A percentile compares a stretch with the other conserved stretches of the same genome.
Conservation (phyloP, 352 stramenopile genomes). For the Phytophthora boehmeriae region DNA sequence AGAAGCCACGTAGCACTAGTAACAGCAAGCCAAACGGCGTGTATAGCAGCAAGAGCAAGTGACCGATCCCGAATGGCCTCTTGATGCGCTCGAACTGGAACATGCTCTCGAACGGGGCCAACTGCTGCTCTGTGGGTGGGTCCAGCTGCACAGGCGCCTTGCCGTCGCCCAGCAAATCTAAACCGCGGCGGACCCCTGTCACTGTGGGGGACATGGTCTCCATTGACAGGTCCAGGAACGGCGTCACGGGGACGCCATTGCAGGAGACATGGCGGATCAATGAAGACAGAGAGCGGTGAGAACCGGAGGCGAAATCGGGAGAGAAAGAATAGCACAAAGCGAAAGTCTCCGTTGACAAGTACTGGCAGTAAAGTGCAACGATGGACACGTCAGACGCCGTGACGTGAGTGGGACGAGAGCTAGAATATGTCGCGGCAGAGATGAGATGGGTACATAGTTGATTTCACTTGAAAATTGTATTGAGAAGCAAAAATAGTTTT, state of each 20-base stretch:
- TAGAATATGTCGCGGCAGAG: no score
- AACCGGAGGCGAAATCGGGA: constrained; percentile 10
- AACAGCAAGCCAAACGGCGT: constrained; percentile 58
- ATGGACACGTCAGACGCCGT: no score
- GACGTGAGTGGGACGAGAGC: no score
- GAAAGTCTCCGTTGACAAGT: no score
- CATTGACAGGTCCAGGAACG: constrained; percentile 46
- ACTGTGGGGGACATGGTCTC: constrained; percentile 25
- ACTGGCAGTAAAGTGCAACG: no score
- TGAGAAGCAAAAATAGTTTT: no score
- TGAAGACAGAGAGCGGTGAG: neutral
- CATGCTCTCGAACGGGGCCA: constrained; percentile 56
- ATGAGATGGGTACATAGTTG: constrained; percentile 1
- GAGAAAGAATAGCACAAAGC: constrained; percentile 7
- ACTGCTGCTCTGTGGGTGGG: constrained; percentile 35
- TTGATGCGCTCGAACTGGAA: constrained; percentile 79
- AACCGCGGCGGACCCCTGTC: constrained; percentile 29
- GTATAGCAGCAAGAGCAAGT: constrained; percentile 65
- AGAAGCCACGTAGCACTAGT: constrained; percentile 42
- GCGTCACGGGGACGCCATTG: constrained; percentile 24
- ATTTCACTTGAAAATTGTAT: neutral
- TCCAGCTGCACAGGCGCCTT: constrained; percentile 30
- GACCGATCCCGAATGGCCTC: constrained; percentile 38
- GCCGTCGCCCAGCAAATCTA: constrained; percentile 39
- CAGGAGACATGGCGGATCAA: constrained; percentile 17